Percentiles rank a stretch among this genome's conserved stretches.
phyloP scores from a whole-genome alignment of 805 yeast species.

The Starmerella powellii region DNA sequence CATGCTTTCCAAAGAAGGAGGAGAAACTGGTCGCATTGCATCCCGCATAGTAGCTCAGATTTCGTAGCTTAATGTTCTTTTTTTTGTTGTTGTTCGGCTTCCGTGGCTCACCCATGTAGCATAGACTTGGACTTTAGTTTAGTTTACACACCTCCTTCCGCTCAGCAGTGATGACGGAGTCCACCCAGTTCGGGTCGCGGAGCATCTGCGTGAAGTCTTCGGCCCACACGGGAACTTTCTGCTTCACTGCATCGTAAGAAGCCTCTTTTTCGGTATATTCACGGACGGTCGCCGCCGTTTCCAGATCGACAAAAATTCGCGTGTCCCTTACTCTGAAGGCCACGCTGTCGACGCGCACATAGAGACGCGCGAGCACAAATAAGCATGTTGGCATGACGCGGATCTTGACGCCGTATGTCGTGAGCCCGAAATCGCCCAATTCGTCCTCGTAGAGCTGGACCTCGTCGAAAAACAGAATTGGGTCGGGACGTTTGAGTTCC shows the following conservation, averaged over 20 bases:
- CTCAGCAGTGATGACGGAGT: conserved; percentile 10
- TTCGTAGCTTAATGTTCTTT: background rate
- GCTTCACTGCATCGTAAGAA: conserved; percentile 37
- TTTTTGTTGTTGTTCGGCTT: too few relatives aligned
- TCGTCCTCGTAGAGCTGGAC: conserved; percentile 87
- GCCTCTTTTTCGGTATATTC: conserved; percentile 66
- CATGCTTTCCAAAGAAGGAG: conserved; percentile 12
- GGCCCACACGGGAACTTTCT: conserved; percentile 35
- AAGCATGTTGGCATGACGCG: conserved; percentile 81
- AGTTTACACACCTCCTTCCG: background rate
- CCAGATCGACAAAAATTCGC: conserved; percentile 68
- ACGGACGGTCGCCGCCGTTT: conserved; percentile 48
- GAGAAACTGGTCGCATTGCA: conserved; percentile 17
- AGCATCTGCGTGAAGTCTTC: conserved; percentile 59
- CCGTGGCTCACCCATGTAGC: too few relatives aligned
- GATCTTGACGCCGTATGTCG: conserved; percentile 62
- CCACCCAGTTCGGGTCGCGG: conserved; percentile 79
- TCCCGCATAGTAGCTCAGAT: conserved; percentile 4
- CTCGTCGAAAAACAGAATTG: conserved; percentile 81
- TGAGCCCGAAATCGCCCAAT: conserved; percentile 88
- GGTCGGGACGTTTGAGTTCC: conserved; percentile 60
- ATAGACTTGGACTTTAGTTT: too few relatives aligned
- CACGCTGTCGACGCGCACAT: conserved; percentile 82
- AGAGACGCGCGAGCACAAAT: conserved; percentile 61
- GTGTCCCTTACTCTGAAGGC: conserved; percentile 75